A percentile compares a stretch with the other conserved stretches of the same genome.
Evolutionary conservation across 2,329 filamentous ascomycete genomes (phyloP).

Genomic region (Pseudogymnoascus sp.): DNA sequence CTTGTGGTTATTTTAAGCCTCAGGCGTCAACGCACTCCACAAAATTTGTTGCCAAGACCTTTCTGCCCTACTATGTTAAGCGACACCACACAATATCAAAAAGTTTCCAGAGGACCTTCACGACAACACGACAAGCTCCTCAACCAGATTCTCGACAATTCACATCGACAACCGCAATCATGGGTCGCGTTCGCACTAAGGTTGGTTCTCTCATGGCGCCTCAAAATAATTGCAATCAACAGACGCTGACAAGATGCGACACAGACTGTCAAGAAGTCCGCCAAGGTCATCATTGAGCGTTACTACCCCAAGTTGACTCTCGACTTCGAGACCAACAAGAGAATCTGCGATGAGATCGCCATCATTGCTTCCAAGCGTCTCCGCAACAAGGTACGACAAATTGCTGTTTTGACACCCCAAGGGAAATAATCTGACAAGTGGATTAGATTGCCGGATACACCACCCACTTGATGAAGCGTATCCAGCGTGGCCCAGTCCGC

Average conservation of each 20-base stretch:
- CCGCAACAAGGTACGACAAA: conserved; percentile 79
- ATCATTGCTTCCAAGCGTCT: conserved; percentile 99
- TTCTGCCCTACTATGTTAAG: conserved; percentile 6
- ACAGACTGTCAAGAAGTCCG: conserved; percentile 72
- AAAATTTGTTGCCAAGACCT: not conserved
- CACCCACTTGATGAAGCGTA: conserved; percentile 99
- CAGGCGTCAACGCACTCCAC: not conserved
- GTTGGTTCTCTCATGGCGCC: conserved; percentile 24
- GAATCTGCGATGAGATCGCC: conserved; percentile 99
- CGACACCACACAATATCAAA: conserved; percentile 11
- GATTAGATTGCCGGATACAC: conserved; percentile 91
- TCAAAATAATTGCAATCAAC: conserved; percentile 22
- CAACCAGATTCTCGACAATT: conserved; percentile 19
- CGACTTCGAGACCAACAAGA: conserved; percentile 99
- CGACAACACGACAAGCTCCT: conserved; percentile 7
- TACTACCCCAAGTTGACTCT: conserved; percentile 97
- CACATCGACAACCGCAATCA: conserved; percentile 29
- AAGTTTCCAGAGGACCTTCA: not conserved
- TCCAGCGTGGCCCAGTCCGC: conserved; percentile 96
- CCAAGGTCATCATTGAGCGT: conserved; percentile 99
- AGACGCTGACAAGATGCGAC: conserved; percentile 9
- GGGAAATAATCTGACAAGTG: not conserved
- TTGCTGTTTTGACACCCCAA: not conserved
- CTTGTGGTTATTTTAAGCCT: not conserved
- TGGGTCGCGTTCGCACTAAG: conserved; percentile 41